Percentiles rank a stretch among this genome's conserved stretches.
phyloP scores from a whole-genome alignment of 2,329 filamentous ascomycete genomes.

The Botrytis porri region DNA sequence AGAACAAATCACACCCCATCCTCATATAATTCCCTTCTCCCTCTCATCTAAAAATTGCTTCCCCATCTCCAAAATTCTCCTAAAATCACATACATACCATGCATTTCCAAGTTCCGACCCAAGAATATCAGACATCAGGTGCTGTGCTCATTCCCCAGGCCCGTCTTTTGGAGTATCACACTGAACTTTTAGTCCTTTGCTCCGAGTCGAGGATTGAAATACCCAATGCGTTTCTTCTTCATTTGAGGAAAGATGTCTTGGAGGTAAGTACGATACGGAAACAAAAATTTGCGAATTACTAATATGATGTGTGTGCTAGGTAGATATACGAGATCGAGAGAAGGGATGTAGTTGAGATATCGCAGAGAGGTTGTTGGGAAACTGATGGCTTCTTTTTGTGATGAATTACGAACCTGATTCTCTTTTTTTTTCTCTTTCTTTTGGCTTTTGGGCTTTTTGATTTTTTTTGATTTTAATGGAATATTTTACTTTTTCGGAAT shows the following conservation, averaged over 20 bases:
- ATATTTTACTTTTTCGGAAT: neutral
- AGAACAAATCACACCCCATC: neutral
- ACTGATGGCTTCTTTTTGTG: neutral
- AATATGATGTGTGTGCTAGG: neutral
- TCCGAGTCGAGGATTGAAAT: neutral
- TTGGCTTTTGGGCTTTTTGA: neutral
- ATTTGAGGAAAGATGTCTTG: neutral
- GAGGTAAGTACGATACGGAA: neutral
- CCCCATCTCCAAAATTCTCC: neutral
- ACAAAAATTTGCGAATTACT: neutral
- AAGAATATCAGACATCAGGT: neutral
- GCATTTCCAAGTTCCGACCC: neutral
- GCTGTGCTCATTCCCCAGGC: neutral
- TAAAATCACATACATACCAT: neutral
- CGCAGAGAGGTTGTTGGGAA: neutral
- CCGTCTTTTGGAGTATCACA: neutral
- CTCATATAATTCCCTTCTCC: neutral
- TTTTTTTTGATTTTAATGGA: neutral
- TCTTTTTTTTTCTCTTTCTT: neutral
- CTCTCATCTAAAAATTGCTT: neutral
- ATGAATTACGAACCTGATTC: slow-evolving; percentile 1
- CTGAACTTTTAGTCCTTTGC: neutral
- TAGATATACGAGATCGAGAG: neutral
- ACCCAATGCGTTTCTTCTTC: neutral
- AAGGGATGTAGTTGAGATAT: neutral